Evolutionary conservation across 768 basidiomycete genomes (phyloP).

Genomic region (Pisolithus sp.): DNA sequence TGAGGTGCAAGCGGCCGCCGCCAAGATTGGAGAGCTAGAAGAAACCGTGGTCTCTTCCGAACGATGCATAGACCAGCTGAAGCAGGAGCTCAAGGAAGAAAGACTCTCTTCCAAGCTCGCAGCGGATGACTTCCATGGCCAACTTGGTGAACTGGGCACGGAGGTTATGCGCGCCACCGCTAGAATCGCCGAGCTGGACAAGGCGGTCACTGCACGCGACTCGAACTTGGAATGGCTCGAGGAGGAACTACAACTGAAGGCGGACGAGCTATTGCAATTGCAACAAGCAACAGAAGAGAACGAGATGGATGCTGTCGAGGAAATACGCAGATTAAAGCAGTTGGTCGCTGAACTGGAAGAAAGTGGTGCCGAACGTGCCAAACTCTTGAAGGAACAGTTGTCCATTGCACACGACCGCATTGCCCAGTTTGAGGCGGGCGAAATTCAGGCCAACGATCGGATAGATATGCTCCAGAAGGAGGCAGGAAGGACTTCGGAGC

Average conservation of each 20-base stretch:
- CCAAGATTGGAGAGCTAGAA: slow-evolving; percentile 55
- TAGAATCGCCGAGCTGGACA: slow-evolving; percentile 38
- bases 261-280: slow-evolving; percentile 17
- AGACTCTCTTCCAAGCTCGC: slow-evolving; percentile 35
- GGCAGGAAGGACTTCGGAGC: slow-evolving; percentile 44
- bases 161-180: slow-evolving; percentile 27
- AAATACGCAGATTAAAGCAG: slow-evolving; percentile 37
- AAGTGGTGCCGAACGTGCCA: slow-evolving; percentile 44
- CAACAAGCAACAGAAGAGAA: slow-evolving; percentile 19
- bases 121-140: slow-evolving; percentile 34
- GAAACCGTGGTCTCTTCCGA: slow-evolving; percentile 51
- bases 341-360: slow-evolving; percentile 58
- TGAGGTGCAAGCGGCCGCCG: slow-evolving; percentile 55
- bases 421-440: slow-evolving; percentile 37
- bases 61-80: slow-evolving; percentile 46
- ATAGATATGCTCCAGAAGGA: slow-evolving; percentile 49
- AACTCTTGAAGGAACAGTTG: slow-evolving; percentile 52
- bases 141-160: slow-evolving; percentile 24
- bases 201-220: slow-evolving; percentile 39
- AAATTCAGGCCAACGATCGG: slow-evolving; percentile 43
- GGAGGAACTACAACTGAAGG: slow-evolving; percentile 38
- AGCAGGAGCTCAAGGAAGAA: slow-evolving; percentile 52
- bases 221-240: slow-evolving; percentile 24
- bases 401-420: slow-evolving; percentile 40
- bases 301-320: slow-evolving; percentile 23